These are phyloP conservation scores for Trametes cingulata DNA, from an alignment of 768 basidiomycete species.

Conservation along the genomic window DNA sequence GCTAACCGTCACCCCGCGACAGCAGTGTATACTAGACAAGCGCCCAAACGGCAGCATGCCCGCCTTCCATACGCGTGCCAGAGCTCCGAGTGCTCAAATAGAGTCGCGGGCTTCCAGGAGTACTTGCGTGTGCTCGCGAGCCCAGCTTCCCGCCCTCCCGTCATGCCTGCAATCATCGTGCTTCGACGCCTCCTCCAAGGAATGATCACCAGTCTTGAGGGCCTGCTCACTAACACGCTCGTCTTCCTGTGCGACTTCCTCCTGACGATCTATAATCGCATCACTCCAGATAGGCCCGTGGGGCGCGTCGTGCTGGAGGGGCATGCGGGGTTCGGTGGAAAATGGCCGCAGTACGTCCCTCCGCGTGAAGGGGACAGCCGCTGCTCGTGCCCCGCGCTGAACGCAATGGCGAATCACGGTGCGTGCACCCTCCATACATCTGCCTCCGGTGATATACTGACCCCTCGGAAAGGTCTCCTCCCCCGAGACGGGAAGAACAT, in stretches of 20 bases:
- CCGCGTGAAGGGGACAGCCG: slow-evolving; percentile 67
- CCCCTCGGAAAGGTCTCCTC: slow-evolving; percentile 20
- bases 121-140: too few species aligned
- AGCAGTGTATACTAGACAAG: not conserved
- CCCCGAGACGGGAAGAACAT: slow-evolving; percentile 72
- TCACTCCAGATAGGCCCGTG: slow-evolving; percentile 46
- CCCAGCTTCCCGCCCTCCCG: not conserved
- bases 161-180: slow-evolving; percentile 13
- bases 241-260: slow-evolving; percentile 53
- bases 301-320: slow-evolving; percentile 25
- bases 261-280: slow-evolving; percentile 51
- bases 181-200: slow-evolving; percentile 16
- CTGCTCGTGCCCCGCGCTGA: slow-evolving; percentile 72
- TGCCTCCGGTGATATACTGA: too few species aligned
- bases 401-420: slow-evolving; percentile 87
- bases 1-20: slow-evolving; percentile 1
- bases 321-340: slow-evolving; percentile 50
- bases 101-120: not conserved
- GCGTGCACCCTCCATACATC: not conserved
- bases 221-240: slow-evolving; percentile 4
- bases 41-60: not conserved
- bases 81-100: not conserved
- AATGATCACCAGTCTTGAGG: slow-evolving; percentile 6
- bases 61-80: slow-evolving; percentile 7
- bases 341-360: slow-evolving; percentile 68